Evolutionary conservation across 1,139 yeast species (phyloP).

Genomic region (Pichia sp.): DNA sequence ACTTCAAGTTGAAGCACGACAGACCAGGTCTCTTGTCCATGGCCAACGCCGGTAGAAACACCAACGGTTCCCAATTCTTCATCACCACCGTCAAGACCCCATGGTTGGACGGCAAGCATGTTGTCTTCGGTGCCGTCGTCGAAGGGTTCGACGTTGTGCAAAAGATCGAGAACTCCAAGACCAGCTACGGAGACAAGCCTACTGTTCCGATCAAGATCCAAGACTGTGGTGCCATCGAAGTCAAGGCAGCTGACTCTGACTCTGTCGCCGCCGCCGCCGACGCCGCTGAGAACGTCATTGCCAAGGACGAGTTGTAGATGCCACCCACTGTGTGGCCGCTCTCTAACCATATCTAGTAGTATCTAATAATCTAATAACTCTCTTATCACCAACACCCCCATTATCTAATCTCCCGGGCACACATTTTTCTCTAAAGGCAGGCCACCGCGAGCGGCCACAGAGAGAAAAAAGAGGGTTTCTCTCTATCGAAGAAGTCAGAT

Average conservation of each 20-base stretch:
- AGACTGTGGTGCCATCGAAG: slow-evolving; percentile 42
- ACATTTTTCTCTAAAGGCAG: too few relatives aligned
- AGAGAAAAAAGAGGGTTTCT: too few relatives aligned
- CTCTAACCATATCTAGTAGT: too few relatives aligned
- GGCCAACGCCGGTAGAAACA: slow-evolving; percentile 62
- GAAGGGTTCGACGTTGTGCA: slow-evolving; percentile 57
- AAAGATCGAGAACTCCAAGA: slow-evolving; percentile 51
- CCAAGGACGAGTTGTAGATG: slow-evolving; percentile 29
- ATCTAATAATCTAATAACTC: too few relatives aligned
- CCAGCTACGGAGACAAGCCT: slow-evolving; percentile 52
- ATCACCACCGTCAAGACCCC: slow-evolving; percentile 56
- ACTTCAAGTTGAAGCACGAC: slow-evolving; percentile 55
- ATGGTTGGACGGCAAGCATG: slow-evolving; percentile 58
- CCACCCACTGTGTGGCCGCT: too few relatives aligned
- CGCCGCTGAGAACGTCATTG: slow-evolving; percentile 21
- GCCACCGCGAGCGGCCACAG: too few relatives aligned
- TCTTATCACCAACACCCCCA: too few relatives aligned
- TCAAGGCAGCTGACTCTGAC: slow-evolving; percentile 9
- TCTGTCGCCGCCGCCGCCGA: slow-evolving; percentile 11
- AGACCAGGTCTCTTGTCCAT: slow-evolving; percentile 57
- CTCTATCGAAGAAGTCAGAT: too few relatives aligned
- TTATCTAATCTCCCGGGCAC: too few relatives aligned
- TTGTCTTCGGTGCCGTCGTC: slow-evolving; percentile 59
- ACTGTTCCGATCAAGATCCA: slow-evolving; percentile 45
- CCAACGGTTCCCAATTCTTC: slow-evolving; percentile 63